phyloP scores from a whole-genome alignment of 805 yeast species.

The Saccharomycopsis fermentans region DNA sequence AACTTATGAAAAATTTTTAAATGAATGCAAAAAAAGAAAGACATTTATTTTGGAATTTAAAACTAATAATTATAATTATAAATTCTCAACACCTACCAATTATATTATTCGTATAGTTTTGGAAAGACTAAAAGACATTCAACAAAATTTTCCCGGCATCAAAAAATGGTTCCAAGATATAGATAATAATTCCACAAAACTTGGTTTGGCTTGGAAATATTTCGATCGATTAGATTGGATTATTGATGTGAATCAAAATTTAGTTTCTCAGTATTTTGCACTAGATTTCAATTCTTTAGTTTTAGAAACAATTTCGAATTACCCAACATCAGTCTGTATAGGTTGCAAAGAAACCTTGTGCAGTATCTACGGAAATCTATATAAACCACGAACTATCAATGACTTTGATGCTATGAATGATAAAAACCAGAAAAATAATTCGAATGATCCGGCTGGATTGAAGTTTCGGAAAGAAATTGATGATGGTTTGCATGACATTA shows the following conservation, averaged over 20 bases:
- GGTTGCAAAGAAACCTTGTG: not conserved
- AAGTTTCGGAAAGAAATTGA: slow-evolving; percentile 11
- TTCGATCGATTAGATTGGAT: slow-evolving; percentile 74
- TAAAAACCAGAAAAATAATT: not conserved
- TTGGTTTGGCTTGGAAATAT: slow-evolving; percentile 51
- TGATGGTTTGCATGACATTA: slow-evolving; percentile 18
- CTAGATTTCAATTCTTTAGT: slow-evolving; percentile 44
- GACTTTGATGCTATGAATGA: no score
- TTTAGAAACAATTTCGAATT: slow-evolving; percentile 38
- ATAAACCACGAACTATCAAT: not conserved
- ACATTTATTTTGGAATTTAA: slow-evolving; percentile 4
- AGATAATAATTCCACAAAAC: slow-evolving; percentile 25
- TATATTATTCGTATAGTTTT: slow-evolving; percentile 8
- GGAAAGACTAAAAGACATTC: slow-evolving; percentile 2
- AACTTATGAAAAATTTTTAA: slow-evolving; percentile 9
- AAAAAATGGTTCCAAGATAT: slow-evolving; percentile 20
- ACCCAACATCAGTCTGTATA: slow-evolving; percentile 23
- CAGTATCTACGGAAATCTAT: not conserved
- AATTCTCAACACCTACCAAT: slow-evolving; percentile 6
- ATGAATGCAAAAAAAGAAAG: slow-evolving; percentile 11
- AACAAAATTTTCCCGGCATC: slow-evolving; percentile 20
- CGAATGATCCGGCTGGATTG: not conserved
- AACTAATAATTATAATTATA: slow-evolving; percentile 13
- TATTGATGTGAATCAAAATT: slow-evolving; percentile 33
- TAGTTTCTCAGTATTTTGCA: slow-evolving; percentile 35